phyloP scores from a whole-genome alignment of 139 green algal genomes.

The Chlorella sp. region DNA sequence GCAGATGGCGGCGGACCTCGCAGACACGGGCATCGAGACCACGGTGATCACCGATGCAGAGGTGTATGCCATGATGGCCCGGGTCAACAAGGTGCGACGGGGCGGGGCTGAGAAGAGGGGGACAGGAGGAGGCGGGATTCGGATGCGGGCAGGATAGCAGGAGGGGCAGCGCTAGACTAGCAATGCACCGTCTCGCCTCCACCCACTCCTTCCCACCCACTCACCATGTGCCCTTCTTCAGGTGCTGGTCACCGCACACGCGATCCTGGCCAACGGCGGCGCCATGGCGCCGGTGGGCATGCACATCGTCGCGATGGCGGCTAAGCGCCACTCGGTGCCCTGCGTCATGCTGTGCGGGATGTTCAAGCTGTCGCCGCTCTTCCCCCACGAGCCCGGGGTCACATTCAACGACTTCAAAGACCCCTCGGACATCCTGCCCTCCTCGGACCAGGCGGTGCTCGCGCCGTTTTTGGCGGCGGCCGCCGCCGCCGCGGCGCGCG shows the following conservation, averaged over 20 bases:
- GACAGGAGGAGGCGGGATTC: too few relatives aligned
- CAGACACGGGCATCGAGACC: constrained; percentile 75
- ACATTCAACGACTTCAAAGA: constrained; percentile 70
- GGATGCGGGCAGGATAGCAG: too few relatives aligned
- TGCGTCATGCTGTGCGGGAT: constrained; percentile 94
- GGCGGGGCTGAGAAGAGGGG: too few relatives aligned
- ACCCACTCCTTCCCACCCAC: too few relatives aligned
- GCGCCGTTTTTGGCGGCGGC: too few relatives aligned
- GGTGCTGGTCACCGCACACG: constrained; percentile 89
- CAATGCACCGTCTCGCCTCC: too few relatives aligned
- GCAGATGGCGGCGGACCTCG: constrained; percentile 81
- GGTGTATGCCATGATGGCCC: constrained; percentile 98
- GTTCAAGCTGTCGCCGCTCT: constrained; percentile 93
- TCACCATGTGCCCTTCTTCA: too few relatives aligned
- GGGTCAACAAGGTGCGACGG: constrained; percentile 90
- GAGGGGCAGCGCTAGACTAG: too few relatives aligned
- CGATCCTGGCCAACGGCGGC: constrained; percentile 94
- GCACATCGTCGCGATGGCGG: constrained; percentile 85
- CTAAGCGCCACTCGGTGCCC: constrained; percentile 85
- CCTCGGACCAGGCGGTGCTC: constrained; percentile 17
- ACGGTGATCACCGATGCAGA: constrained; percentile 88
- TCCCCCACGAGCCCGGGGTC: constrained; percentile 85
- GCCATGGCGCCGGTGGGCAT: constrained; percentile 81
- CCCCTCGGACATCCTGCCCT: constrained; percentile 43
- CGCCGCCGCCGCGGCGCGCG: too few relatives aligned